phyloP scores from a whole-genome alignment of 148 eudicot genomes.

The Silene conica region DNA sequence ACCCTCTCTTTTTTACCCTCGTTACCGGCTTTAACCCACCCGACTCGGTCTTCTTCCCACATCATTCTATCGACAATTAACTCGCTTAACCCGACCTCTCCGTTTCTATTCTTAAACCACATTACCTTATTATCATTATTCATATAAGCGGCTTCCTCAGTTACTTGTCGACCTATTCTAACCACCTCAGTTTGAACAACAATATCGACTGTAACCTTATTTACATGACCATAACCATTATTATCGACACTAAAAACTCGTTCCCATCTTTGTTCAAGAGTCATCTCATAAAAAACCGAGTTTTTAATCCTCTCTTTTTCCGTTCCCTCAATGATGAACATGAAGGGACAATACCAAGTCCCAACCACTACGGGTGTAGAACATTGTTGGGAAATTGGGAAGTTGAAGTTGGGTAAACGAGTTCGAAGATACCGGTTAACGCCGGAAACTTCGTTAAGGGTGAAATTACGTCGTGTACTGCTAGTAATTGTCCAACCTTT shows the following conservation, averaged over 20 bases:
- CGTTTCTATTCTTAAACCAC: conserved; percentile 33
- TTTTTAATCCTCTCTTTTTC: conserved; percentile 39
- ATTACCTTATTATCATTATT: conserved; percentile 29
- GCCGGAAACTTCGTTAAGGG: conserved; percentile 52
- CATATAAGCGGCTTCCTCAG: conserved; percentile 21
- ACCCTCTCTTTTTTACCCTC: conserved; percentile 31
- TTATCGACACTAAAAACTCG: conserved; percentile 38
- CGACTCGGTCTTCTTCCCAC: conserved; percentile 68
- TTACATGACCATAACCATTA: conserved; percentile 15
- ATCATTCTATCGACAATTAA: conserved; percentile 54
- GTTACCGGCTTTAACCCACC: conserved; percentile 37
- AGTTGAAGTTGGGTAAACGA: conserved; percentile 41
- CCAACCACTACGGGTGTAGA: conserved; percentile 46
- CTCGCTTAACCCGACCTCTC: conserved; percentile 45
- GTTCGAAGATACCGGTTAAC: conserved; percentile 45
- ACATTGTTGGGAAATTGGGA: conserved; percentile 24
- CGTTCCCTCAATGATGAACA: conserved; percentile 51
- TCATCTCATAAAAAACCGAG: conserved; percentile 55
- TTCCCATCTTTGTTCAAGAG: conserved; percentile 72
- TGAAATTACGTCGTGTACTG: conserved; percentile 28
- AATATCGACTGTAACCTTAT: conserved; percentile 35
- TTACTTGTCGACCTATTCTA: conserved; percentile 26
- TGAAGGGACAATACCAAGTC: conserved; percentile 71
- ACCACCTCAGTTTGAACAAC: conserved; percentile 37
- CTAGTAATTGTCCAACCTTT: conserved; percentile 35